Percentiles rank a stretch among this genome's conserved stretches.
Evolutionary conservation across 805 yeast genomes (phyloP).

Genomic region (Barnettozyma botsteinii): DNA sequence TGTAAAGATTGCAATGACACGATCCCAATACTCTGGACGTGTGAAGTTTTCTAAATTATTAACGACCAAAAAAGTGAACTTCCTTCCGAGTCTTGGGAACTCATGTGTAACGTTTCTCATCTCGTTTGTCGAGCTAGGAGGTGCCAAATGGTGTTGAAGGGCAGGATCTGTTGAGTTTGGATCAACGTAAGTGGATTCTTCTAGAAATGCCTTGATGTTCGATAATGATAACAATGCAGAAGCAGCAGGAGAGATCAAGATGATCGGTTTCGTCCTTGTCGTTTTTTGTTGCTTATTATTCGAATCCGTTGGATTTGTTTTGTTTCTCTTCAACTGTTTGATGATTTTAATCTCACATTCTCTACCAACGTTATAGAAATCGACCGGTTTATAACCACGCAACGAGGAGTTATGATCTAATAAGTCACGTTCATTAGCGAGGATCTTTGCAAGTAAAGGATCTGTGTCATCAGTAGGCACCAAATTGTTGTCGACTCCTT

Average conservation of each 20-base stretch:
- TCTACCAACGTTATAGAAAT: slow-evolving; percentile 61
- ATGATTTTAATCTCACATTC: slow-evolving; percentile 60
- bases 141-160: slow-evolving; percentile 28
- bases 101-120: slow-evolving; percentile 49
- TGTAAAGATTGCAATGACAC: slow-evolving; percentile 92
- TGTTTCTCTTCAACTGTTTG: slow-evolving; percentile 25
- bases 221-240: slow-evolving; percentile 61
- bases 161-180: slow-evolving; percentile 37
- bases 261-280: slow-evolving; percentile 46
- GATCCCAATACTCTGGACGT: slow-evolving; percentile 96
- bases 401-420: slow-evolving; percentile 55
- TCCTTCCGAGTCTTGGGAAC: slow-evolving; percentile 48
- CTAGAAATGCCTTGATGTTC: slow-evolving; percentile 64
- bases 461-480: slow-evolving; percentile 19
- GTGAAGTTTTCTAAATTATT: slow-evolving; percentile 82
- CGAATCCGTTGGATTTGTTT: slow-evolving; percentile 6
- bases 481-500: slow-evolving; percentile 1
- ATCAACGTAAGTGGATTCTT: slow-evolving; percentile 61
- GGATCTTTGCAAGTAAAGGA: slow-evolving; percentile 26
- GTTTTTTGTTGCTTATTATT: slow-evolving; percentile 10
- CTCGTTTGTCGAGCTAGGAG: slow-evolving; percentile 20
- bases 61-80: slow-evolving; percentile 69
- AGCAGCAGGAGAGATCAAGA: slow-evolving; percentile 73
- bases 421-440: slow-evolving; percentile 41
- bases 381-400: slow-evolving; percentile 61